phyloP scores from a whole-genome alignment of 1,139 yeast genomes.

The Magnusiomyces ingens region DNA sequence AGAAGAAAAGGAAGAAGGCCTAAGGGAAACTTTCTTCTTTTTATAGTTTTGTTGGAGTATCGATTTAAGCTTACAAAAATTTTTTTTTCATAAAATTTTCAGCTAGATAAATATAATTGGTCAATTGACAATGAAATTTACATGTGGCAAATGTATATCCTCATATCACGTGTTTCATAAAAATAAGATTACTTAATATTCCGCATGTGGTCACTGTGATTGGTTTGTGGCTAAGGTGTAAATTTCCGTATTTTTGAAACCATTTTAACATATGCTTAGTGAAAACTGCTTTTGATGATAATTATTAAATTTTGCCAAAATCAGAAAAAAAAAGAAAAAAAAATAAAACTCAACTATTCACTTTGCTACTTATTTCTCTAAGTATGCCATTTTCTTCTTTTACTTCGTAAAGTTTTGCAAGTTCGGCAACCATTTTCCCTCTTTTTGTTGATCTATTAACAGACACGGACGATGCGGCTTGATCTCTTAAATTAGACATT shows the following conservation, averaged over 20 bases:
- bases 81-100: not conserved
- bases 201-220: too few species aligned
- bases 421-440: conserved; percentile 31
- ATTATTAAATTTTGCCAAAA: not conserved
- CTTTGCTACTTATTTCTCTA: not conserved
- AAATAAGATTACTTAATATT: too few species aligned
- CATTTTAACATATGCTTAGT: not conserved
- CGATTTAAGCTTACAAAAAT: too few species aligned
- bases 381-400: not conserved
- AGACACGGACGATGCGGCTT: not conserved
- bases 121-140: not conserved
- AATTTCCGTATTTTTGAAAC: not conserved
- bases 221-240: too few species aligned
- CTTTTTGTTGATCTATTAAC: conserved; percentile 21
- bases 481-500: conserved; percentile 4
- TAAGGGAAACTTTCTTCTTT: too few species aligned
- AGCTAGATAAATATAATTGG: not conserved
- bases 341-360: not conserved
- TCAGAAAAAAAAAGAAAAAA: not conserved
- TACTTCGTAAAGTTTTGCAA: conserved; percentile 29
- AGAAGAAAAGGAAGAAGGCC: not conserved
- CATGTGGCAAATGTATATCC: not conserved
- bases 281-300: too few species aligned
- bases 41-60: too few species aligned
- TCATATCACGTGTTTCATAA: too few species aligned